phyloP scores from a whole-genome alignment of 2,329 filamentous ascomycete species.

The Cadophora malorum region DNA sequence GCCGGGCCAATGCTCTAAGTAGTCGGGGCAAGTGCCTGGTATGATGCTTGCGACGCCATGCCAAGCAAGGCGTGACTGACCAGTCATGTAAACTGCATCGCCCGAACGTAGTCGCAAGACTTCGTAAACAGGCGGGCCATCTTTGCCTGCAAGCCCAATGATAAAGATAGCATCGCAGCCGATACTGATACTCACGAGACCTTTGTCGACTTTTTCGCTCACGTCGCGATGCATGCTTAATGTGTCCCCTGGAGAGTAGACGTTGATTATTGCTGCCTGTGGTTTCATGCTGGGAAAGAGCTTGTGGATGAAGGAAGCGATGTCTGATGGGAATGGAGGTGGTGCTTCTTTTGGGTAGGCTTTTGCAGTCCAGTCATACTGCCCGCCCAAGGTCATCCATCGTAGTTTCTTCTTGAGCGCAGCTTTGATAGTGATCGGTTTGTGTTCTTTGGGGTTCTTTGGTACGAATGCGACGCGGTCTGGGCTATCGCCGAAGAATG shows the following conservation, averaged over 20 bases:
- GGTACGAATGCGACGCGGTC: conserved; percentile 65
- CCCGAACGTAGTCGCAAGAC: conserved; percentile 78
- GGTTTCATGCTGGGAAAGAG: conserved; percentile 80
- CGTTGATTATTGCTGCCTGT: conserved; percentile 91
- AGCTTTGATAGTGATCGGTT: conserved; percentile 70
- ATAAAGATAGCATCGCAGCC: conserved; percentile 93
- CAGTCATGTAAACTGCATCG: conserved; percentile 89
- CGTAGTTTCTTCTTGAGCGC: conserved; percentile 82
- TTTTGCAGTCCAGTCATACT: conserved; percentile 95
- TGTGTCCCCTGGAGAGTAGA: conserved; percentile 90
- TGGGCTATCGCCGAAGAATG: conserved; percentile 61
- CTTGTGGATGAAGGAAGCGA: conserved; percentile 68
- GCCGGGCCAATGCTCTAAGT: conserved; percentile 76
- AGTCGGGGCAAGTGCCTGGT: conserved; percentile 76
- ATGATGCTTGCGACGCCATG: conserved; percentile 92
- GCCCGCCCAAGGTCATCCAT: conserved; percentile 93
- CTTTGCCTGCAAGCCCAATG: conserved; percentile 63
- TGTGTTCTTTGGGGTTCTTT: conserved; percentile 76
- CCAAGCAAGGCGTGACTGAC: conserved; percentile 85
- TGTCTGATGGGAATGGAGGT: conserved; percentile 76
- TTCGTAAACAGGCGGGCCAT: conserved; percentile 49
- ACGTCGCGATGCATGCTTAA: conserved; percentile 94
- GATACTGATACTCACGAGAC: conserved; percentile 83
- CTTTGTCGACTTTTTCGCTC: conserved; percentile 80
- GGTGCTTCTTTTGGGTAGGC: conserved; percentile 73